These are phyloP conservation scores for Solidago caesia DNA, from an alignment of 129 eudicot genomes.

Conservation along the genomic window DNA sequence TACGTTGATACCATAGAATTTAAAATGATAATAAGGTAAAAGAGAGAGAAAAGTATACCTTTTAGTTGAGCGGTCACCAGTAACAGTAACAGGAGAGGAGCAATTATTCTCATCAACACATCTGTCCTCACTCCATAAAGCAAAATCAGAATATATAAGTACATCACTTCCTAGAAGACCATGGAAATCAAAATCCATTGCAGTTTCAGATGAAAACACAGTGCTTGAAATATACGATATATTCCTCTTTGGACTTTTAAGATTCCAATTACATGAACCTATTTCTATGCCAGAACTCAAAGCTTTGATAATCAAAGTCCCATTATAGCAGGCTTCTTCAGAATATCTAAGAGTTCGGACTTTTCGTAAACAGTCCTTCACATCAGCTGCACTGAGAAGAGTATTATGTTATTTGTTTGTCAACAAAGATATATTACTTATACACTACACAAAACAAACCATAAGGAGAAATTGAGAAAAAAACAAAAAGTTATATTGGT, in stretches of 20 bases:
- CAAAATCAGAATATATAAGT: constrained; percentile 65
- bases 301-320: constrained; percentile 60
- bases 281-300: constrained; percentile 88
- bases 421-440: constrained; percentile 1
- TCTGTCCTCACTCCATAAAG: constrained; percentile 25
- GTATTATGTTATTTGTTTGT: constrained; percentile 16
- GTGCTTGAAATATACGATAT: constrained; percentile 55
- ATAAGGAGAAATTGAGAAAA: neutral
- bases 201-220: constrained; percentile 42
- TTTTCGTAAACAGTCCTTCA: constrained; percentile 68
- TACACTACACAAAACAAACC: constrained; percentile 1
- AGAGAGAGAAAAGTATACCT: constrained; percentile 30
- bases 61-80: constrained; percentile 22
- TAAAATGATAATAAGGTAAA: neutral
- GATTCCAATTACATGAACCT: constrained; percentile 82
- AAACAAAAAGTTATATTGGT: neutral
- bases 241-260: constrained; percentile 55
- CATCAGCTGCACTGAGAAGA: constrained; percentile 84
- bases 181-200: constrained; percentile 62
- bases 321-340: constrained; percentile 82
- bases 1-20: neutral
- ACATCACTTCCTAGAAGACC: constrained; percentile 61
- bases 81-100: constrained; percentile 29
- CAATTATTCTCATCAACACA: constrained; percentile 19
- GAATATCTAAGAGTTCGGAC: constrained; percentile 69